A percentile compares a stretch with the other conserved stretches of the same genome.
Conservation (phyloP, 148 eudicot genomes). For the Talinum fruticosum region DNA sequence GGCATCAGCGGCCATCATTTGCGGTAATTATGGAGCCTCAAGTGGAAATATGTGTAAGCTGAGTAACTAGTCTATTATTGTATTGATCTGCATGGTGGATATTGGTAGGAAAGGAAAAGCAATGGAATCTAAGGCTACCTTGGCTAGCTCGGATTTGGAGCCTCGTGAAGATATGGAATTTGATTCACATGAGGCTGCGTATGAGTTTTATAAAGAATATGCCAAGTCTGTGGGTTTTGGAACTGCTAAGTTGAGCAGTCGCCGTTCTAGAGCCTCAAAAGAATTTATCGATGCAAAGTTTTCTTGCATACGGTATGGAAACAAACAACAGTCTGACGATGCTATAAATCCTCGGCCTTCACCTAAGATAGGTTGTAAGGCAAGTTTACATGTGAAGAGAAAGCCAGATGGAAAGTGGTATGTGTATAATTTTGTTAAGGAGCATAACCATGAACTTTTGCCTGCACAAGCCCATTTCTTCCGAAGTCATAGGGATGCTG, state of each 20-base stretch:
- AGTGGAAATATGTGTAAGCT: conserved; percentile 14
- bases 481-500: conserved; percentile 53
- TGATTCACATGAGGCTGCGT: conserved; percentile 62
- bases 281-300: conserved; percentile 72
- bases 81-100: conserved; percentile 16
- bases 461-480: conserved; percentile 67
- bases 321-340: conserved; percentile 69
- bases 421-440: conserved; percentile 56
- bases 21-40: conserved; percentile 9
- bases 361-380: conserved; percentile 76
- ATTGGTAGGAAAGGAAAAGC: conserved; percentile 3
- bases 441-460: conserved; percentile 69
- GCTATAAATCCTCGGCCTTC: conserved; percentile 74
- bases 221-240: conserved; percentile 67
- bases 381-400: conserved; percentile 72
- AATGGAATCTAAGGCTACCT: conserved; percentile 36
- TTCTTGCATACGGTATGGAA: conserved; percentile 68
- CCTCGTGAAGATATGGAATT: conserved; percentile 53
- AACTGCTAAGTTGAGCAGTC: conserved; percentile 69
- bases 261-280: conserved; percentile 63
- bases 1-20: neutral
- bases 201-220: conserved; percentile 59
- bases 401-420: conserved; percentile 61
- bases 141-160: conserved; percentile 35
- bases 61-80: conserved; percentile 12